Evolutionary conservation across 192 early-diverging fungal species (phyloP), one percentile per base, ranked within the genome.

Genomic region (Entomortierella lignicola): DNA sequence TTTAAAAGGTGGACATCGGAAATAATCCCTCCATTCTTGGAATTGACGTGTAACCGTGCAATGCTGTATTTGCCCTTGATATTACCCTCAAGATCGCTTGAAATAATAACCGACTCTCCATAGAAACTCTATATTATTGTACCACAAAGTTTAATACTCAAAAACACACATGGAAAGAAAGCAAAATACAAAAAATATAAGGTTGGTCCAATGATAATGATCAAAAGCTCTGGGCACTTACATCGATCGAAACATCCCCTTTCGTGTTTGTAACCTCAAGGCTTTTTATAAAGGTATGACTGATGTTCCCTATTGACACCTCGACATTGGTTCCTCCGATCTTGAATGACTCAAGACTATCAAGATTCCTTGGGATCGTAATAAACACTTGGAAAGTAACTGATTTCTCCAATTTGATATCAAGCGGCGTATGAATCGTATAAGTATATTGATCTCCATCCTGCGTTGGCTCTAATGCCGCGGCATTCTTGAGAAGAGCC

Each of bases 111-210:
- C 0, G 13, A 55, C 20, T 79, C 75, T 47, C 75, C 75, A 30
- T 70, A 79, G 39, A 79, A 79, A 20, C 27, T 70, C 75, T 79
- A 55, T 20, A n/a, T n/a, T n/a, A n/a, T n/a, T n/a, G n/a, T n/a
- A n/a, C n/a, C n/a, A n/a, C n/a, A n/a, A n/a, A n/a, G n/a, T n/a
- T n/a, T n/a, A n/a, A n/a, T n/a, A n/a, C n/a, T n/a, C n/a, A n/a
- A n/a, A n/a, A n/a, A n/a, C n/a, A n/a, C n/a, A n/a, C n/a, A n/a
- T n/a, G n/a, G n/a, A n/a, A n/a, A n/a, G n/a, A n/a, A n/a, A n/a
- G n/a, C n/a, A n/a, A n/a, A n/a, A n/a, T n/a, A n/a, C n/a, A n/a
- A n/a, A 25, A 30, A 25, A 51, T 39, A 12, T 32, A 54, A 3
- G 25, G 32, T 0, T 15, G 58, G 17, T 42, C 8, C 21, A 31